These are phyloP conservation scores for Eucalyptus virginea DNA, from an alignment of 345 rosid genomes.

Conservation along the genomic window DNA sequence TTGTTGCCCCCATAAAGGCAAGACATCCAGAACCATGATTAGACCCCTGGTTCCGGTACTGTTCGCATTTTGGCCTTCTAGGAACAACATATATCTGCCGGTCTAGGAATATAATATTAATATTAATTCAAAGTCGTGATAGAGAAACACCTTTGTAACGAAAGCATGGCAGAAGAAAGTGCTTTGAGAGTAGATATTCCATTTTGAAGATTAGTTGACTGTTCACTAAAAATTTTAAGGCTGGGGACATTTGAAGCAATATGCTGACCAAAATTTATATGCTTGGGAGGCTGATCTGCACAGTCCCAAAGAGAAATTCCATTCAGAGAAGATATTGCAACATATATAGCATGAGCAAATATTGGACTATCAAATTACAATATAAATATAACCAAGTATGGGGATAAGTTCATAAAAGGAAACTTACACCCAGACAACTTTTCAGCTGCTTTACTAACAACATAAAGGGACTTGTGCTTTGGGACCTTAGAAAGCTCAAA, in stretches of 20 bases:
- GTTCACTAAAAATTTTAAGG: slow-evolving; percentile 42
- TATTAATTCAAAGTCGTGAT: not conserved
- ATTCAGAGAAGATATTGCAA: not conserved
- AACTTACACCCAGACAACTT: slow-evolving; percentile 89
- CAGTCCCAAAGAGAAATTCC: not conserved
- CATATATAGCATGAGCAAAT: not conserved
- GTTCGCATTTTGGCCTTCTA: not conserved
- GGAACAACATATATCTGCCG: not conserved
- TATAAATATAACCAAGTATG: not conserved
- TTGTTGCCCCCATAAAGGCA: not conserved
- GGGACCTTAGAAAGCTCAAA: slow-evolving; percentile 82
- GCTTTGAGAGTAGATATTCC: slow-evolving; percentile 46
- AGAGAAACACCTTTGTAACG: slow-evolving; percentile 54
- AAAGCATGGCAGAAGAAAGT: slow-evolving; percentile 70
- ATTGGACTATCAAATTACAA: not conserved
- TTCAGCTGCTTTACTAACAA: slow-evolving; percentile 65
- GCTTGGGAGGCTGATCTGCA: slow-evolving; percentile 68
- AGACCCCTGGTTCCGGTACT: not conserved
- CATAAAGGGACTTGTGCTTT: slow-evolving; percentile 44
- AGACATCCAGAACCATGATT: not conserved
- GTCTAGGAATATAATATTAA: not conserved
- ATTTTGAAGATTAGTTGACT: slow-evolving; percentile 31
- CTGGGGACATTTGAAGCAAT: slow-evolving; percentile 63
- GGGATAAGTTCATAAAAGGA: not conserved
- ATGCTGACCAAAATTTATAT: slow-evolving; percentile 47